A percentile compares a stretch with the other conserved stretches of the same genome.
phyloP scores from a whole-genome alignment of 768 basidiomycete species.

The Suillus paluster region DNA sequence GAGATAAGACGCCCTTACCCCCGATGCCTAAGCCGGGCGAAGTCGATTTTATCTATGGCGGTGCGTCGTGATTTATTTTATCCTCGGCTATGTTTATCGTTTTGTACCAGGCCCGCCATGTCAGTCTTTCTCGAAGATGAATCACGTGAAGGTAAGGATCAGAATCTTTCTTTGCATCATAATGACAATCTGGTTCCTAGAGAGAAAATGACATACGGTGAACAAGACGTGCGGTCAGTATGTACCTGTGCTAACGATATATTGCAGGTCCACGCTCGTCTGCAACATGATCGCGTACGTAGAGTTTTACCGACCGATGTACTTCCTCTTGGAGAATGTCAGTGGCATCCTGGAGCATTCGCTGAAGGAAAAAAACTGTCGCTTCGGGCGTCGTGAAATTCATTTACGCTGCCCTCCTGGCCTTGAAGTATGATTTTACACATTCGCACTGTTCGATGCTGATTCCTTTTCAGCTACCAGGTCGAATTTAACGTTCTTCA shows the following conservation, averaged over 20 bases:
- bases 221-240: background rate
- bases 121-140: constrained; percentile 71
- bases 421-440: constrained; percentile 57
- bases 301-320: constrained; percentile 64
- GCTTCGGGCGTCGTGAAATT: constrained; percentile 68
- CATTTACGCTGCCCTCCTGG: constrained; percentile 59
- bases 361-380: constrained; percentile 47
- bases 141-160: constrained; percentile 58
- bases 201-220: constrained; percentile 66
- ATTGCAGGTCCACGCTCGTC: constrained; percentile 58
- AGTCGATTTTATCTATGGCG: constrained; percentile 76
- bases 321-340: constrained; percentile 78
- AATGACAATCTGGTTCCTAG: constrained; percentile 32
- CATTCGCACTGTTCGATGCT: constrained; percentile 2
- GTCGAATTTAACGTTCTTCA: constrained; percentile 67
- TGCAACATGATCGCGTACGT: constrained; percentile 74
- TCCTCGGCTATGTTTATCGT: background rate
- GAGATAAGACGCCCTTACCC: constrained; percentile 42
- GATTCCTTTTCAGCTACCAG: constrained; percentile 51
- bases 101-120: constrained; percentile 68
- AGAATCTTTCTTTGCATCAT: background rate
- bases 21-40: constrained; percentile 61
- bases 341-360: constrained; percentile 58
- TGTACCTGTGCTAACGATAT: background rate
- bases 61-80: constrained; percentile 40